Base-by-base conservation (phyloP, 208 protist genomes). In the Willaertia magna region DNA sequence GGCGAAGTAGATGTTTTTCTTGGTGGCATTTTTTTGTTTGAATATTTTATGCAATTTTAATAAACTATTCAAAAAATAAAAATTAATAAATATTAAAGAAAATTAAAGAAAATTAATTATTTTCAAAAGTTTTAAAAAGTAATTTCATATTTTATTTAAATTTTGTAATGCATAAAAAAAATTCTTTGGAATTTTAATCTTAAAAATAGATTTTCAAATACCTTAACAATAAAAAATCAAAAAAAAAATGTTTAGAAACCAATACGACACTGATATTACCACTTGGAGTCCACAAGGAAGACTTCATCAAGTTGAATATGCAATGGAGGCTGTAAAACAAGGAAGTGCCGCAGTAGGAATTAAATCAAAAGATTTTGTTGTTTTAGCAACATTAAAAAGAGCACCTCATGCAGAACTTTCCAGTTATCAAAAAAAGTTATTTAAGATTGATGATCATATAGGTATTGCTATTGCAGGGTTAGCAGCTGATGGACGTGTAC, bases 271-370 rank as follows among this genome's bases (percentile, higher is more conserved):
- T 30, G 97, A 99, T 90, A 98, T 98, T 85, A 99, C 97, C n/a
- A 99, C 96, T 42, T 99, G 97, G 96, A 97, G 93, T 85, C 98
- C 98, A 34, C 94, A 95, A 26, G 97, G 97, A 14, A 91, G 96
- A 67, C 91, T 99, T 76, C 96, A 97, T 91, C 97, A 99, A 92
- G 92, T 99, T 34, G 98, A 99, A 90, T 99, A 99, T 89, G 98
- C 98, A 26, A 99, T 99, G 92, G 98, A 99, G 89, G 98, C 98
- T 0, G 98, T 99, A 0, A 99, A 99, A 89, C 98, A 99, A 90
- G 98, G 98, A 67, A 97, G 95, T 48, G 96, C 97, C 30, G 91
- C 93, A 0, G 97, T 99, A 14, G 98, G 97, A 22, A 90, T 98
- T n/a, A 98, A 98, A 88, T 96, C 94, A 18, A 95, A 94, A 51